Conservation (phyloP, 257 asterid genomes). For the Handroanthus guayacan region DNA sequence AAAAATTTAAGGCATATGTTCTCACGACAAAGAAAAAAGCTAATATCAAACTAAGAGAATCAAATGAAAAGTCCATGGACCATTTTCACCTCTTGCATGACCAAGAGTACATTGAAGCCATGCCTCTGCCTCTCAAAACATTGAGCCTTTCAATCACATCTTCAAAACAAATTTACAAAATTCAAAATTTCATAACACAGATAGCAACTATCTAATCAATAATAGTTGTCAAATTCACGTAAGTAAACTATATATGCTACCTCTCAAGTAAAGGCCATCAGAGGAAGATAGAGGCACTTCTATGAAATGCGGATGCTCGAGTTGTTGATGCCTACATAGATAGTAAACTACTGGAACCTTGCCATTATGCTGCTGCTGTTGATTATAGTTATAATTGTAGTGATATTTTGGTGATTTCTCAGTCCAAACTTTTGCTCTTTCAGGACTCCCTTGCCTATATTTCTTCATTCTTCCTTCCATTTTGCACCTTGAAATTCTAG, state of each 20-base stretch:
- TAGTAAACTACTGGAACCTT: conserved; percentile 85
- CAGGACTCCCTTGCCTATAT: conserved; percentile 64
- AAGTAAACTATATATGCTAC: conserved; percentile 41
- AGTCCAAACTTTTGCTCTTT: conserved; percentile 75
- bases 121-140: conserved; percentile 86
- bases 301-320: conserved; percentile 98
- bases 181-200: not conserved
- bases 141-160: conserved; percentile 92
- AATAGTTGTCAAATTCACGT: not conserved
- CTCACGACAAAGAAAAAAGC: not conserved
- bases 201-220: conserved; percentile 10
- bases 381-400: conserved; percentile 33
- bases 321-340: conserved; percentile 79
- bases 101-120: conserved; percentile 96
- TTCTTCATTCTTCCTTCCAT: conserved; percentile 62
- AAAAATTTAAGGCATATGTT: not conserved
- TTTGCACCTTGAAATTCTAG: conserved; percentile 14
- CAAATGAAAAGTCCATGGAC: not conserved
- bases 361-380: conserved; percentile 40
- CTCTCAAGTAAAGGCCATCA: conserved; percentile 87
- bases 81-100: conserved; percentile 92
- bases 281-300: conserved; percentile 86
- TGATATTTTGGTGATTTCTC: conserved; percentile 71
- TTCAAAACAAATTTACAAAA: conserved; percentile 43
- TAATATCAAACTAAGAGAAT: conserved; percentile 21